Evolutionary conservation across 1,139 yeast genomes (phyloP).

Genomic region (Lodderomyces jiufengensis): DNA sequence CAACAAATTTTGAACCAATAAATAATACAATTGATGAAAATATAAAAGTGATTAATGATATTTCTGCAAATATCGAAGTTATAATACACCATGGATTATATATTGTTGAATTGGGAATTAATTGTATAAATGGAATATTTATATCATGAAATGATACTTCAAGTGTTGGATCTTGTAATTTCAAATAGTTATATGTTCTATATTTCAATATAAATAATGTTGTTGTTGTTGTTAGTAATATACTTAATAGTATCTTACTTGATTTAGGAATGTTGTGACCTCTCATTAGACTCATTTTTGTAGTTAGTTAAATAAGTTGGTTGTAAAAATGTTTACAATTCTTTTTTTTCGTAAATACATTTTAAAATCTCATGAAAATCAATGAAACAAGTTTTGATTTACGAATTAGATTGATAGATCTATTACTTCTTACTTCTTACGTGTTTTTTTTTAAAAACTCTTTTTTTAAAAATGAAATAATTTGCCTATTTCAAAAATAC

Average conservation of each 20-base stretch:
- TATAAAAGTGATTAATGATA: slow-evolving; percentile 47
- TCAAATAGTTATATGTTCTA: slow-evolving; percentile 28
- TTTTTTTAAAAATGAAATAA: too few relatives aligned
- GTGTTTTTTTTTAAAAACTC: too few relatives aligned
- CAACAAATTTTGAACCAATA: slow-evolving; percentile 50
- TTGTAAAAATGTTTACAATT: too few relatives aligned
- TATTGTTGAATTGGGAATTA: slow-evolving; percentile 62
- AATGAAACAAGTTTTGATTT: too few relatives aligned
- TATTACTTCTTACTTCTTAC: too few relatives aligned
- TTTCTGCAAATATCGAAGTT: slow-evolving; percentile 71
- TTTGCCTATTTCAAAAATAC: too few relatives aligned
- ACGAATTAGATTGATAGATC: too few relatives aligned
- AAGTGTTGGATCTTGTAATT: slow-evolving; percentile 15
- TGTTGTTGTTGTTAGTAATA: slow-evolving; percentile 21
- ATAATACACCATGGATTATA: slow-evolving; percentile 74
- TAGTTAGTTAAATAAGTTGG: background rate
- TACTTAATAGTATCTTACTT: slow-evolving; percentile 26
- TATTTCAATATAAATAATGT: slow-evolving; percentile 29
- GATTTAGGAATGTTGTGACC: slow-evolving; percentile 22
- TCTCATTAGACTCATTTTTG: slow-evolving; percentile 12
- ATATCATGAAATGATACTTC: slow-evolving; percentile 32
- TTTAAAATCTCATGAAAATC: too few relatives aligned
- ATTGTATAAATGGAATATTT: slow-evolving; percentile 59
- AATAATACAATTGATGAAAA: slow-evolving; percentile 48
- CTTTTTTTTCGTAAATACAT: too few relatives aligned